Percentiles rank a stretch among this genome's conserved stretches.
These are phyloP conservation scores for Brettanomyces naardenensis DNA, from an alignment of 805 yeast species.

Conservation along the genomic window DNA sequence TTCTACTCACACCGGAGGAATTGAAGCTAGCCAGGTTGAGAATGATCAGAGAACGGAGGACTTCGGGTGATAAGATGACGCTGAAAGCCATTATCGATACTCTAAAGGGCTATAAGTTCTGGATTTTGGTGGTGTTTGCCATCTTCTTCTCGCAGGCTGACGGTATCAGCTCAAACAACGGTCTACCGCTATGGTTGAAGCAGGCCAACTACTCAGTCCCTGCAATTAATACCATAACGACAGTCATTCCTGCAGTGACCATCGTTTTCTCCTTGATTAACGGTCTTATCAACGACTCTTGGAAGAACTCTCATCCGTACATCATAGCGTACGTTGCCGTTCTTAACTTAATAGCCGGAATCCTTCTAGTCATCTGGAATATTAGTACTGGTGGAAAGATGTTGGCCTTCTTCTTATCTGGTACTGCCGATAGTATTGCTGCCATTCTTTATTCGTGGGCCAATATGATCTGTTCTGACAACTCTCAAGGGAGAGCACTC, in stretches of 20 bases:
- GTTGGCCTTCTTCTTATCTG: slow-evolving; percentile 27
- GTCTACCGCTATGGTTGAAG: slow-evolving; percentile 2
- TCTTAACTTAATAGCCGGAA: neutral
- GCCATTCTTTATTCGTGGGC: slow-evolving; percentile 46
- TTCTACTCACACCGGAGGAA: slow-evolving; percentile 45
- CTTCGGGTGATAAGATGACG: slow-evolving; percentile 17
- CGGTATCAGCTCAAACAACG: neutral
- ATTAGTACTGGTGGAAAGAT: slow-evolving; percentile 40
- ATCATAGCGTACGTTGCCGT: slow-evolving; percentile 4
- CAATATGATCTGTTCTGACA: slow-evolving; percentile 36
- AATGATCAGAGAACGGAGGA: slow-evolving; percentile 18
- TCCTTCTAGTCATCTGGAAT: slow-evolving; percentile 36
- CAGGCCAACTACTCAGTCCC: slow-evolving; percentile 22
- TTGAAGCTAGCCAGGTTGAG: slow-evolving; percentile 40
- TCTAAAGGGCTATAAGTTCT: slow-evolving; percentile 25
- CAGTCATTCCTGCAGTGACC: slow-evolving; percentile 36
- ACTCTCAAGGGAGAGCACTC: slow-evolving; percentile 30
- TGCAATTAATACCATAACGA: slow-evolving; percentile 30
- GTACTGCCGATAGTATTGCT: slow-evolving; percentile 48
- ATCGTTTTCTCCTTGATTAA: slow-evolving; percentile 31
- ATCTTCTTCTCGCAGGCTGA: slow-evolving; percentile 2
- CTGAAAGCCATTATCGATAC: slow-evolving; percentile 28
- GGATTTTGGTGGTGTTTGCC: slow-evolving; percentile 33
- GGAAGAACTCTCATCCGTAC: slow-evolving; percentile 8
- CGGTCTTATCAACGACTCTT: slow-evolving; percentile 31